phyloP scores from a whole-genome alignment of 805 yeast genomes.

The Nakazawaea wickerhamii region DNA sequence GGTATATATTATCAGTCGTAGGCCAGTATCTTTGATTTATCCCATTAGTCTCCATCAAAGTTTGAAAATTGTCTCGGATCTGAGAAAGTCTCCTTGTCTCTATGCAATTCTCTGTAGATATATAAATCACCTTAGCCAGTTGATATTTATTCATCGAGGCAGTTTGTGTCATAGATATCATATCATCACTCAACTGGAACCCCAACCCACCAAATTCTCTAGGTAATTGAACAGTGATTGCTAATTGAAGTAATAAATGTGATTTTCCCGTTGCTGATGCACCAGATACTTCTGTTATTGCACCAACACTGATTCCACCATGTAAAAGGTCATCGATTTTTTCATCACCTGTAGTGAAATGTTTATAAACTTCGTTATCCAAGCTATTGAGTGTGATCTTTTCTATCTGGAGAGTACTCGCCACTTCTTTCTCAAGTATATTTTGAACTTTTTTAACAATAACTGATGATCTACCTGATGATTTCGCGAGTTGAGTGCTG shows the following conservation, averaged over 20 bases:
- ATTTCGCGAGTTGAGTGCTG: conserved; percentile 1
- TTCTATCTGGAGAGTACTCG: conserved; percentile 6
- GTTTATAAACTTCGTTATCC: conserved; percentile 14
- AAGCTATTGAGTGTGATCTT: conserved; percentile 3
- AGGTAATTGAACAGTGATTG: conserved; percentile 53
- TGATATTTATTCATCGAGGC: neutral
- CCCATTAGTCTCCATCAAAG: conserved; percentile 29
- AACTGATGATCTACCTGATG: conserved; percentile 8
- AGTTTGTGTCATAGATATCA: conserved; percentile 13
- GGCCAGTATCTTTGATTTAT: conserved; percentile 26
- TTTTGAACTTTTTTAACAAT: conserved; percentile 5
- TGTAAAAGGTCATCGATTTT: conserved; percentile 42
- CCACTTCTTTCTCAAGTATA: conserved; percentile 12
- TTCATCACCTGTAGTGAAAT: conserved; percentile 49
- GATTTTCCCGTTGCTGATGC: conserved; percentile 86
- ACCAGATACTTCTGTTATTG: conserved; percentile 74
- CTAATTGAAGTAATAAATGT: conserved; percentile 65
- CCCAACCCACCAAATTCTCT: conserved; percentile 41
- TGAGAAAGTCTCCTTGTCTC: conserved; percentile 62
- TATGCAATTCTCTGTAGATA: conserved; percentile 72
- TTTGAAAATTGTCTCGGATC: conserved; percentile 26
- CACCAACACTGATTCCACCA: conserved; percentile 53
- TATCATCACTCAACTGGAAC: conserved; percentile 10
- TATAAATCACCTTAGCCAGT: conserved; percentile 48
- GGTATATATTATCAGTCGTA: conserved; percentile 36